These are phyloP conservation scores for Podospora tetraspora DNA, from an alignment of 495 filamentous ascomycete species.

Conservation along the genomic window DNA sequence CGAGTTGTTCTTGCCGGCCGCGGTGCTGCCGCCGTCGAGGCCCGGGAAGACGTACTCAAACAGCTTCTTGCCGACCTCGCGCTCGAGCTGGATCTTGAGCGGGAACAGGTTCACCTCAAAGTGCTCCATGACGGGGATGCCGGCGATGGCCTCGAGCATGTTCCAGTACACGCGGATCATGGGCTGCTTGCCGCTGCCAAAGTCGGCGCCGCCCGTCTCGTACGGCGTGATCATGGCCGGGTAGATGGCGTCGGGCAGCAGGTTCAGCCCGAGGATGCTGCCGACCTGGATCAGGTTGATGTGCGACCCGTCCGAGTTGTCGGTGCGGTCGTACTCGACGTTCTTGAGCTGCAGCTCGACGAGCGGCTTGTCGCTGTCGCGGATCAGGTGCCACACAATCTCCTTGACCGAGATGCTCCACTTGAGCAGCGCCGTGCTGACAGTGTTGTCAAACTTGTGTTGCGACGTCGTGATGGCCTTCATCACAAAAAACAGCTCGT, in stretches of 20 bases:
- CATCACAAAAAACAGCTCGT: conserved; percentile 99
- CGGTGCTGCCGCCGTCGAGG: conserved; percentile 48
- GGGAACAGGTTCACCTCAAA: conserved; percentile 95
- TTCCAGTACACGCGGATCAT: conserved; percentile 95
- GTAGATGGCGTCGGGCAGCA: conserved; percentile 85
- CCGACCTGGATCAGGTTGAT: conserved; percentile 85
- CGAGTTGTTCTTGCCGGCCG: conserved; percentile 54
- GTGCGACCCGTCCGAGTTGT: conserved; percentile 95
- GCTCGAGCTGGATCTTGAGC: conserved; percentile 88
- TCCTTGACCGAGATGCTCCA: conserved; percentile 89
- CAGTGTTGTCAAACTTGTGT: conserved; percentile 68
- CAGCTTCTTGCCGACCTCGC: conserved; percentile 84
- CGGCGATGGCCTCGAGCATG: conserved; percentile 96
- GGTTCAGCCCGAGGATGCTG: conserved; percentile 76
- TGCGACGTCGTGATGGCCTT: conserved; percentile 98
- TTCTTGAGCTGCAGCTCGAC: conserved; percentile 88
- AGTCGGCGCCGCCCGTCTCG: conserved; percentile 55
- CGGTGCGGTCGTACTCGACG: conserved; percentile 85
- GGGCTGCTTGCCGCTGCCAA: conserved; percentile 48
- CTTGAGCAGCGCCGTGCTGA: conserved; percentile 71
- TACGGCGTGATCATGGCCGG: conserved; percentile 93
- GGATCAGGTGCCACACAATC: conserved; percentile 94
- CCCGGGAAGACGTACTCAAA: conserved; percentile 98
- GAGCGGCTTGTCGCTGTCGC: conserved; percentile 78
- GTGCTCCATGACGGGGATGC: conserved; percentile 93